These are phyloP conservation scores for Sonneratia caseolaris DNA, from an alignment of 345 rosid species.

Conservation along the genomic window DNA sequence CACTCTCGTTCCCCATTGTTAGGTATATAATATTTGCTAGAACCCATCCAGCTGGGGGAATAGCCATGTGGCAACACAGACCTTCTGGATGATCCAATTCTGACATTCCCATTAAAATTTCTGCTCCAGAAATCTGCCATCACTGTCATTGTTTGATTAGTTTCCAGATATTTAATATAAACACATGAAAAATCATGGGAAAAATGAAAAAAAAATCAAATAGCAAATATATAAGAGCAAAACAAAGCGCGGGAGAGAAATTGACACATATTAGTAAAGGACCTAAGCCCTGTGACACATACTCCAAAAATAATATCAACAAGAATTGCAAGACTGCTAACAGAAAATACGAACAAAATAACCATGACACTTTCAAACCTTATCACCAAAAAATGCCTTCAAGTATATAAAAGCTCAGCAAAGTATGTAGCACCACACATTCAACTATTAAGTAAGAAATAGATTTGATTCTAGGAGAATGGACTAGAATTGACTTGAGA, in stretches of 20 bases:
- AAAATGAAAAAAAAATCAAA: neutral
- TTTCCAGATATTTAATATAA: constrained; percentile 32
- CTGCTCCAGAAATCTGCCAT: constrained; percentile 65
- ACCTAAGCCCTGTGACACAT: neutral
- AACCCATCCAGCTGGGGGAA: constrained; percentile 84
- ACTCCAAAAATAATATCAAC: neutral
- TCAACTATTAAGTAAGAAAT: neutral
- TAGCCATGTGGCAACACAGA: constrained; percentile 26
- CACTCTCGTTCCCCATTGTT: constrained; percentile 51
- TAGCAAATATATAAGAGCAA: neutral
- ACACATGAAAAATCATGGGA: neutral
- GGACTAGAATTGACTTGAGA: constrained; percentile 8
- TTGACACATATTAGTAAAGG: neutral
- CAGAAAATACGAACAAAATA: neutral
- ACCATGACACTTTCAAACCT: neutral
- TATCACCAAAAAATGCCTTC: neutral
- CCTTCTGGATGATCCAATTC: constrained; percentile 33
- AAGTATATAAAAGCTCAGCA: neutral
- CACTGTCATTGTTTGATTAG: constrained; percentile 89
- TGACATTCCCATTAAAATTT: constrained; percentile 38
- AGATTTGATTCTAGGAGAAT: neutral
- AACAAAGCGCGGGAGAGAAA: neutral
- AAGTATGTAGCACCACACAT: neutral
- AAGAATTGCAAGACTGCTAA: neutral
- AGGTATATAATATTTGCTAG: constrained; percentile 71